Conservation (phyloP, 768 basidiomycete species). For the Chalciporus pseudorubinellus region DNA sequence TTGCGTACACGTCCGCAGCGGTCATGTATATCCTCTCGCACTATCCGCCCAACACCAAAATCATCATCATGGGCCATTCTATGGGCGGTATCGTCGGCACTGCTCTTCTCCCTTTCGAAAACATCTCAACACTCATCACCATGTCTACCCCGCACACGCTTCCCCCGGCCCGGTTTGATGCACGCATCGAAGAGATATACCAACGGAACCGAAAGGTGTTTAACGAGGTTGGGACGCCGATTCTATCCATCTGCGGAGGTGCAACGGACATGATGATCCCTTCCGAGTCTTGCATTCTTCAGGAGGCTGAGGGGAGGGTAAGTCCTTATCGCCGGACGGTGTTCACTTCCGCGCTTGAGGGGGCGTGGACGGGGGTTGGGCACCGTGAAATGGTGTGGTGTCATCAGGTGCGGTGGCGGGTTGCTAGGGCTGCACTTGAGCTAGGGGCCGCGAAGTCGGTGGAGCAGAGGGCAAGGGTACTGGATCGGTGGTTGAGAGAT, state of each 20-base stretch:
- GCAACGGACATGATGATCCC: slow-evolving; percentile 89
- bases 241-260: slow-evolving; percentile 88
- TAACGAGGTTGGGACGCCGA: slow-evolving; percentile 50
- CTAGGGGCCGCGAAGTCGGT: slow-evolving; percentile 38
- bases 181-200: slow-evolving; percentile 76
- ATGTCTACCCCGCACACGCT: slow-evolving; percentile 92
- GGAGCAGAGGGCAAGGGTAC: slow-evolving; percentile 29
- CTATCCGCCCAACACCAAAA: slow-evolving; percentile 60
- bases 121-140: slow-evolving; percentile 83
- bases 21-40: slow-evolving; percentile 76
- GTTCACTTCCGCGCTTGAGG: slow-evolving; percentile 84
- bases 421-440: slow-evolving; percentile 79
- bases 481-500: slow-evolving; percentile 71
- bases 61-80: slow-evolving; percentile 88
- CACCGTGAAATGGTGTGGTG: slow-evolving; percentile 99
- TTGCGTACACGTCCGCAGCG: slow-evolving; percentile 65
- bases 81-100: slow-evolving; percentile 96
- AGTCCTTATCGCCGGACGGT: slow-evolving; percentile 55
- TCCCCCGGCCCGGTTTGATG: slow-evolving; percentile 86
- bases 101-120: slow-evolving; percentile 63
- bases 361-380: slow-evolving; percentile 94
- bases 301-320: slow-evolving; percentile 18
- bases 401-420: slow-evolving; percentile 89
- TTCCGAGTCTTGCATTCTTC: slow-evolving; percentile 81
- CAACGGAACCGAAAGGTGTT: slow-evolving; percentile 41